Base-by-base conservation (phyloP, 129 eudicot species). In the Arctium lappa region DNA sequence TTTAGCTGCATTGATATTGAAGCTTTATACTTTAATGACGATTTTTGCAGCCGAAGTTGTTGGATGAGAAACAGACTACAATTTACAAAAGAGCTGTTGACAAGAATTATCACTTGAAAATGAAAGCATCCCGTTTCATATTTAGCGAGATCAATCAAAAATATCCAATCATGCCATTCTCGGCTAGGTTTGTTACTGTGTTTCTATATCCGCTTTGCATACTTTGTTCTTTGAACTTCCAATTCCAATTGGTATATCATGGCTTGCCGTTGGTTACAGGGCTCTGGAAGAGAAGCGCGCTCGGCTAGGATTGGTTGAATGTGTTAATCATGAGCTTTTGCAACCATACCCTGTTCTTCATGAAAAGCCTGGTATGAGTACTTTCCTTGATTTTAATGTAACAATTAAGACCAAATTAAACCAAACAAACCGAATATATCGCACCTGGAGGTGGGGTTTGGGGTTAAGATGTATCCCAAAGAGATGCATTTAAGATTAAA, bases 11-110 rank as follows among this genome's bases (percentile, higher is more conserved):
- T 36, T 46, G 12, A 5, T 33, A 34, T 50, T 48, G 30, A 9
- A 37, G 13, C 74, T 62, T 32, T 18, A n/a, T 40, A 56, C 22
- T 15, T 38, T 62, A 68, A 12, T 82, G 32, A 42, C 71, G 8
- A n/a, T 37, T 71, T 74, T 80, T 84, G 89, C 91, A 94, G 97
- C 97, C 97, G 13, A 94, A 83, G 89, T 76, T 94, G 86, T 81
- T 94, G 89, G 98, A 94, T 83, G 98, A 94, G 84, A 94, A 91
- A 77, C 98, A 94, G 83, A 94, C 98, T 3, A 94, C 98, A 15
- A 88, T 94, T 2, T 94, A 94, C 36, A 94, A 94, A 83, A 89
- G 98, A 83, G 98, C 97, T 5, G 98, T 94, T 29, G 98, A 94
- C 81, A 88, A 88, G 86, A 94, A 87, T 82, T 94, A 92, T 91